Evolutionary conservation across 306 rosid genomes (phyloP).

Genomic region (Hippophae gyantsensis): DNA sequence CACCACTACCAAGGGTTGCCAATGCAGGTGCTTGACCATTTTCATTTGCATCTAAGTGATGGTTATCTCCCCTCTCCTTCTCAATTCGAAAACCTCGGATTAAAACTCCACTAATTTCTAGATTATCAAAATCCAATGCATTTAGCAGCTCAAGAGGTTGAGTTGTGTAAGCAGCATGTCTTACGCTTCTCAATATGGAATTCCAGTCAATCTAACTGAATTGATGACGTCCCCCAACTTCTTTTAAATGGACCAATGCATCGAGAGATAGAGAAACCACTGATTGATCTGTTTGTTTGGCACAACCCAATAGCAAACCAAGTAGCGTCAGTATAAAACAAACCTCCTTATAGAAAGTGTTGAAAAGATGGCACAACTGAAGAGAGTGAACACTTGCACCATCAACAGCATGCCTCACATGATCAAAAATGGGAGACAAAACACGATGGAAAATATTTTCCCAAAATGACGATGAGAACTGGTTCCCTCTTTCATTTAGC

Average conservation of each 20-base stretch:
- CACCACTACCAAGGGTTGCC: slow-evolving; percentile 35
- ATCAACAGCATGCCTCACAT: slow-evolving; percentile 89
- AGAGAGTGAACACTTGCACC: slow-evolving; percentile 95
- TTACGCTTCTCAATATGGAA: slow-evolving; percentile 78
- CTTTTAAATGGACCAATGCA: slow-evolving; percentile 90
- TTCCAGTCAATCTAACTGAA: slow-evolving; percentile 92
- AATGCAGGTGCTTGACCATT: slow-evolving; percentile 34
- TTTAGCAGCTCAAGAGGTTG: slow-evolving; percentile 94
- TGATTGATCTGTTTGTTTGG: slow-evolving; percentile 90
- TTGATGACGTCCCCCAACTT: slow-evolving; percentile 99
- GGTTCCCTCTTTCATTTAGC: slow-evolving; percentile 91
- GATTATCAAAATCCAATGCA: slow-evolving; percentile 61
- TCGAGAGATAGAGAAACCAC: slow-evolving; percentile 97
- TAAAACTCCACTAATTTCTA: slow-evolving; percentile 38
- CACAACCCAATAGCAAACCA: slow-evolving; percentile 89
- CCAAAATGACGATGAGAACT: slow-evolving; percentile 89
- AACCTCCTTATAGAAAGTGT: slow-evolving; percentile 97
- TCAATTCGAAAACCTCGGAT: slow-evolving; percentile 37
- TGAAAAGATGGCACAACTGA: slow-evolving; percentile 97
- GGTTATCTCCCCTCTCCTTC: slow-evolving; percentile 29
- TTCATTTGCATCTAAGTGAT: slow-evolving; percentile 34
- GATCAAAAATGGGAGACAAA: slow-evolving; percentile 97
- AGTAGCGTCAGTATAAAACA: slow-evolving; percentile 93
- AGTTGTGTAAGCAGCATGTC: slow-evolving; percentile 90
- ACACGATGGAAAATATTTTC: slow-evolving; percentile 97